Base-by-base conservation (phyloP, 768 basidiomycete genomes). In the Kwoniella sp. region DNA sequence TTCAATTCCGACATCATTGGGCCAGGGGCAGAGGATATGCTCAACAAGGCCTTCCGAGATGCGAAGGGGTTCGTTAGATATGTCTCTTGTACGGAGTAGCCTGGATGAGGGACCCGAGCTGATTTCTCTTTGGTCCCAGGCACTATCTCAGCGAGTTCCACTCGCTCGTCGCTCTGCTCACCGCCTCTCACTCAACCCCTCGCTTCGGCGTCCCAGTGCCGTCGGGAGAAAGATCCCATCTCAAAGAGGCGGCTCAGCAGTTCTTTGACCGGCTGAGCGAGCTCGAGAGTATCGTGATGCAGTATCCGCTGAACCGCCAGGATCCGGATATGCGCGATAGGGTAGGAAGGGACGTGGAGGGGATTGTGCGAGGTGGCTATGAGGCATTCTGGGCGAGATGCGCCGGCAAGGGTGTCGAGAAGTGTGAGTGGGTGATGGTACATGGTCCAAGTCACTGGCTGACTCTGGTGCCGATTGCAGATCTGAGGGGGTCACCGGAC, bases 361-460 rank as follows among this genome's bases (percentile, higher is more conserved):
- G 57, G 27, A 37, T 71, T 4, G 60, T 73, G 7, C 41, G 56
- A n/a, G 41, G 49, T 5, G 65, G 62, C 5, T 69, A 65, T 46
- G 49, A 53, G n/a, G 33, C 31, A 28, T 71, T 65, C 38, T 60
- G 58, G 57, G 55, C 42, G 20, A 50, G 58, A 33, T 56, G 60
- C 37, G 48, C 54, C 15, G 63, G 63, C 4, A 73, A 65, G 46
- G 61, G 60, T 9, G 44, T 65, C 33, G 72, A 73, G 27, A 70
- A 70, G 34, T 71, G 72, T 73, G 40, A 70, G 70, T 69, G 11
- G 3, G 42, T n/a, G n/a, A n/a, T n/a, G n/a, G n/a, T n/a, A n/a
- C n/a, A n/a, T n/a, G n/a, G n/a, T n/a, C n/a, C n/a, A n/a, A n/a
- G n/a, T n/a, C n/a, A n/a, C n/a, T 19, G 7, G 19, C 25, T 40